Evolutionary conservation across 1,139 yeast species (phyloP).

Genomic region (Yamadazyma pseudoaaseri): DNA sequence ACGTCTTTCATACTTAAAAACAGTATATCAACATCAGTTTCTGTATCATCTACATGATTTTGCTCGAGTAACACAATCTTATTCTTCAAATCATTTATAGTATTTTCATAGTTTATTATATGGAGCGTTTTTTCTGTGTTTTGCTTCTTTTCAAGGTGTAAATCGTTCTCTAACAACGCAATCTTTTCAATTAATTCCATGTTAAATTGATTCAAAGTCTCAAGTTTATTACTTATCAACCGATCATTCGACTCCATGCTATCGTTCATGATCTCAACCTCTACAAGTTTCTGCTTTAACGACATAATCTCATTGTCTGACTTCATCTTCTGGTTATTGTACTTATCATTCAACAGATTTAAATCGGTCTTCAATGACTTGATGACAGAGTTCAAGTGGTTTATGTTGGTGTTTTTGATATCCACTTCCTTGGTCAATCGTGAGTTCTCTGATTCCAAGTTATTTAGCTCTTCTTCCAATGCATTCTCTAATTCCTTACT

Average conservation of each 20-base stretch:
- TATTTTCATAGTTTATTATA: conserved; percentile 37
- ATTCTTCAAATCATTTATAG: conserved; percentile 22
- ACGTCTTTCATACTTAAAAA: conserved; percentile 31
- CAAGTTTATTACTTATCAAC: conserved; percentile 30
- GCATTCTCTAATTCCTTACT: conserved; percentile 45
- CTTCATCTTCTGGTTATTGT: conserved; percentile 15
- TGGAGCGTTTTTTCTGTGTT: conserved; percentile 32
- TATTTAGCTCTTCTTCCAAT: conserved; percentile 41
- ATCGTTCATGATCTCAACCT: conserved; percentile 42
- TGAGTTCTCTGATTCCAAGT: conserved; percentile 27
- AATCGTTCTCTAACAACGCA: conserved; percentile 42
- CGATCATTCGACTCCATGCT: conserved; percentile 42
- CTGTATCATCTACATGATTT: conserved; percentile 3
- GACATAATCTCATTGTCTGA: conserved; percentile 21
- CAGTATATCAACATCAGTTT: conserved; percentile 23
- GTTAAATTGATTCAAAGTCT: conserved; percentile 35
- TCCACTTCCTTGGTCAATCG: conserved; percentile 15
- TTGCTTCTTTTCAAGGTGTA: conserved; percentile 31
- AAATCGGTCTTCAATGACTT: conserved; percentile 20
- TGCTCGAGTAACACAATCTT: conserved; percentile 5
- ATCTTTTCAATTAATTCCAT: conserved; percentile 42
- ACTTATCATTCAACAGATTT: conserved; percentile 20
- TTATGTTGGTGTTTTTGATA: conserved; percentile 5
- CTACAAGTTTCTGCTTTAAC: conserved; percentile 34
- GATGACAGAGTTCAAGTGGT: conserved; percentile 6